Evolutionary conservation across 305 asterid genomes (phyloP), one percentile per base, ranked within the genome.

Genomic region (Fraxinus sp.): DNA sequence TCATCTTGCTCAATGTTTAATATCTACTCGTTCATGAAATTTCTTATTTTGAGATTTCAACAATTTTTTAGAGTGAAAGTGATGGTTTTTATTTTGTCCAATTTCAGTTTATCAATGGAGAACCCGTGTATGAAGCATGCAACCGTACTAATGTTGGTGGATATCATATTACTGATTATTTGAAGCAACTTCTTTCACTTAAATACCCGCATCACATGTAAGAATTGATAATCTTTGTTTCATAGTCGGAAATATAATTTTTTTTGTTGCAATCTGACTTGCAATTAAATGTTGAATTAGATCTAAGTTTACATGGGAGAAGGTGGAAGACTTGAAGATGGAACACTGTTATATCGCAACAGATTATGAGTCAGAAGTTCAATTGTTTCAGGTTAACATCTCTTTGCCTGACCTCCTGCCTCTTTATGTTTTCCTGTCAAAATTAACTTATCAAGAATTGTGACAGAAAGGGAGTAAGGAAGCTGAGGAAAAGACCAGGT

Each of bases 61-160:
- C 73, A 57, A 9, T 62, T 62, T 8, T 64, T 80, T 41, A 78
- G 46, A 20, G 79, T 41, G 77, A 43, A 84, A 18, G 66, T 82
- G 49, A 78, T 80, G 77, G 80, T 37, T 81, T 52, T 8, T 75
- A 75, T 76, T 75, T 72, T 7, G 2, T 82, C 71, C 52, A 26
- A 35, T 90, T 89, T 77, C 94, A 96, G 99, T 93, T 96, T 90
- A 75, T 93, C 81, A 90, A 92, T 82, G 99, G 99, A 84, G 99
- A 96, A 84, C 99, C 98, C 73, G 93, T 92, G 78, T 96, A 89
- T 80, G 98, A 92, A 87, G 99, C 97, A 36, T 91, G 94, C 87
- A 91, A 97, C 92, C 92, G 99, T 83, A 92, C 97, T 83, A 96
- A 96, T 84, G 90, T 93, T 84, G 99, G 99, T 87, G 99, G 99